Evolutionary conservation across 768 basidiomycete species (phyloP).

Genomic region (Stropharia rugosoannulata): DNA sequence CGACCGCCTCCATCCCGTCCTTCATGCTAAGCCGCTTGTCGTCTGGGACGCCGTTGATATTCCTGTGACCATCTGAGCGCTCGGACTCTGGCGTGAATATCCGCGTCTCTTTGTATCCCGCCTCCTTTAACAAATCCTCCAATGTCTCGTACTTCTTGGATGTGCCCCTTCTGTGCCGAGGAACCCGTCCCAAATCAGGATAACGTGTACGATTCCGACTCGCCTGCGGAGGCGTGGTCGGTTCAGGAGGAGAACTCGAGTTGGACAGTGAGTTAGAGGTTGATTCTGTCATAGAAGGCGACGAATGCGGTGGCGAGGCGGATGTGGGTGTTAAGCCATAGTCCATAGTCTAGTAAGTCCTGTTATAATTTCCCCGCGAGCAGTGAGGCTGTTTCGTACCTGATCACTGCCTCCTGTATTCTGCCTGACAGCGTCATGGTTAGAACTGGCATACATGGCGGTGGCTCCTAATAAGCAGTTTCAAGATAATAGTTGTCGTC

Average conservation of each 20-base stretch:
- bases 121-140: constrained; percentile 82
- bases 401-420: neutral
- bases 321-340: constrained; percentile 26
- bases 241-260: constrained; percentile 41
- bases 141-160: constrained; percentile 81
- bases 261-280: constrained; percentile 33
- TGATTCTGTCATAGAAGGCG: constrained; percentile 39
- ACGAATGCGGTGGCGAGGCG: constrained; percentile 31
- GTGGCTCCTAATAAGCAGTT: neutral
- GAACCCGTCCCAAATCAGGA: constrained; percentile 66
- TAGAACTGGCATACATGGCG: neutral
- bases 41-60: constrained; percentile 22
- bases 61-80: constrained; percentile 33
- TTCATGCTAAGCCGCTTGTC: constrained; percentile 35
- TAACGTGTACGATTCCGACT: constrained; percentile 48
- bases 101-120: constrained; percentile 91
- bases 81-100: constrained; percentile 86
- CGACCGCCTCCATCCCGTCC: constrained; percentile 60
- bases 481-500: neutral
- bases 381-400: neutral
- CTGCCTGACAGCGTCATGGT: neutral
- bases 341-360: constrained; percentile 4
- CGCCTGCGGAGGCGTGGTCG: constrained; percentile 41
- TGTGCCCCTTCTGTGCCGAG: constrained; percentile 75
- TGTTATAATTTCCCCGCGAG: neutral